Evolutionary conservation across 2,329 filamentous ascomycete species (phyloP).

Genomic region (Colletotrichum somersetense): DNA sequence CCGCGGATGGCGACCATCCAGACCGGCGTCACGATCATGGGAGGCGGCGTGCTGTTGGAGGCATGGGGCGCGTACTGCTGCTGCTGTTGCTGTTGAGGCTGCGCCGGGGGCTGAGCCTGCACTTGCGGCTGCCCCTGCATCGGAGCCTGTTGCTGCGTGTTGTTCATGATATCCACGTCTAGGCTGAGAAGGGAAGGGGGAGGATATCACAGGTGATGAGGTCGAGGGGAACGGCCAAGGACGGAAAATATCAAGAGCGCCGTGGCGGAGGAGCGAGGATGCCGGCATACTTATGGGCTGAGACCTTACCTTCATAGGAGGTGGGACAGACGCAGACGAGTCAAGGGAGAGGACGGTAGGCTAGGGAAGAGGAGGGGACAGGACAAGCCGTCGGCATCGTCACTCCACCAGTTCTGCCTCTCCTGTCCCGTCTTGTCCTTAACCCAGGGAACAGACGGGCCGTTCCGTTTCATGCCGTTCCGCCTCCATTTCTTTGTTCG

Average conservation of each 20-base stretch:
- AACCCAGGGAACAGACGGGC: background rate
- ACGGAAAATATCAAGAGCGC: background rate
- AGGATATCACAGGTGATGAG: background rate
- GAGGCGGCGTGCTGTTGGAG: slow-evolving; percentile 4
- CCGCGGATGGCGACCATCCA: slow-evolving; percentile 59
- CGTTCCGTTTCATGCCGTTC: background rate
- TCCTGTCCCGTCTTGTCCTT: background rate
- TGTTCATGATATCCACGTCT: slow-evolving; percentile 11
- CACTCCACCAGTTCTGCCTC: background rate
- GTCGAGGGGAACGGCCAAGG: background rate
- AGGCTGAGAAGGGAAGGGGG: background rate
- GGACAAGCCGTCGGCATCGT: slow-evolving; percentile 10
- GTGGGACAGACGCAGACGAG: slow-evolving; percentile 12
- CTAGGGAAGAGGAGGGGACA: slow-evolving; percentile 4
- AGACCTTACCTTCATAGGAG: slow-evolving; percentile 4
- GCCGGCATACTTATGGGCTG: slow-evolving; percentile 27
- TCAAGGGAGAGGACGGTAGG: slow-evolving; percentile 20
- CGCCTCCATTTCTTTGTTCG: slow-evolving; percentile 1
- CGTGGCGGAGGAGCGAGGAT: slow-evolving; percentile 2
- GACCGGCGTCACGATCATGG: slow-evolving; percentile 55
- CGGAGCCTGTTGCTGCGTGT: slow-evolving; percentile 17
- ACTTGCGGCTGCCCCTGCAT: slow-evolving; percentile 12
- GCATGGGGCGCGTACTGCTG: background rate
- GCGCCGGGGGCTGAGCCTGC: background rate
- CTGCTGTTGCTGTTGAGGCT: slow-evolving; percentile 1